These are phyloP conservation scores for Neurospora pannonica DNA, from an alignment of 495 filamentous ascomycete genomes.

Conservation along the genomic window DNA sequence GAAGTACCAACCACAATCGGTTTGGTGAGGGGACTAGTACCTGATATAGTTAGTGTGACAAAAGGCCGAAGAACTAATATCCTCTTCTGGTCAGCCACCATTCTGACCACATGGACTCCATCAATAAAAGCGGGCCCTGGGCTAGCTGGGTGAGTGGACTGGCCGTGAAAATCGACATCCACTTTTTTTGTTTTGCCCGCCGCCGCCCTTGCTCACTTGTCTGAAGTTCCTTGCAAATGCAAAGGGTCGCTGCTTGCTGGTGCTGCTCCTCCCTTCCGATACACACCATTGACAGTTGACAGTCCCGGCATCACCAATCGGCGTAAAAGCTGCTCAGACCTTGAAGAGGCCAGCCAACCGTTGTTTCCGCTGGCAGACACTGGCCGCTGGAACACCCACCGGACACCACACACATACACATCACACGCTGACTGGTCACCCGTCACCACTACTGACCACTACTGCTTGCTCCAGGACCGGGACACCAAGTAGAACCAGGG, in stretches of 20 bases:
- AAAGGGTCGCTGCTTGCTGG: neutral
- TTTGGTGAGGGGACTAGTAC: neutral
- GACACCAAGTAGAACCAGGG: neutral
- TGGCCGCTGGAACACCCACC: neutral
- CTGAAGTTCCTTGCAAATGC: neutral
- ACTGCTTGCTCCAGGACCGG: conserved; percentile 1
- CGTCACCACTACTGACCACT: conserved; percentile 12
- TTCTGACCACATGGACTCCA: neutral
- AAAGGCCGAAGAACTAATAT: neutral
- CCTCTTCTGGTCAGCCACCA: neutral
- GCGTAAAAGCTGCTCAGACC: neutral
- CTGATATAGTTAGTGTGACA: neutral
- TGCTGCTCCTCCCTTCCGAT: neutral
- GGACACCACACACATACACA: conserved; percentile 19
- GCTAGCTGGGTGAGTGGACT: neutral
- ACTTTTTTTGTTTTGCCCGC: neutral
- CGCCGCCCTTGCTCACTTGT: neutral
- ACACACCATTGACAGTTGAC: neutral
- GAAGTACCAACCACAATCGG: neutral
- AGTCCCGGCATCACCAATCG: neutral
- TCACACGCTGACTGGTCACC: conserved; percentile 25
- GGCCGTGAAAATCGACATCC: neutral
- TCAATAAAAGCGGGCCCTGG: neutral
- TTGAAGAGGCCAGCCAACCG: neutral
- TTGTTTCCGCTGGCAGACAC: neutral